Conservation (phyloP, 2,329 filamentous ascomycete species). For the Diaporthe longicolla region DNA sequence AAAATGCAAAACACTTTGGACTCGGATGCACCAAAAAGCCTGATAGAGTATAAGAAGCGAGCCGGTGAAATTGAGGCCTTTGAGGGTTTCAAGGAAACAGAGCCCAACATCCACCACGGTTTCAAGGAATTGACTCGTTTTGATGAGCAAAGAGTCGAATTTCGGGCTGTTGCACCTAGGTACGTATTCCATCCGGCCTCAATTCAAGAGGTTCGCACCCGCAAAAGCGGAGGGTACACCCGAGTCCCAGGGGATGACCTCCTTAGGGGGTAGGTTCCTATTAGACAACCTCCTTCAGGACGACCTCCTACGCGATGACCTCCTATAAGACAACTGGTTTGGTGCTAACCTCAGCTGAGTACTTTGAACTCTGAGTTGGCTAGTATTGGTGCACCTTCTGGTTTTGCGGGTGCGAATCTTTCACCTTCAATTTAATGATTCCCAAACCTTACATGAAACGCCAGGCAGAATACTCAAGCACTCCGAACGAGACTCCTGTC, state of each 20-base stretch:
- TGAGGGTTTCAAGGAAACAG: not conserved
- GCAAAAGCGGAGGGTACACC: too few relatives aligned
- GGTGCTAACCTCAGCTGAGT: too few relatives aligned
- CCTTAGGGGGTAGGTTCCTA: too few relatives aligned
- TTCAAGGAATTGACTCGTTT: not conserved
- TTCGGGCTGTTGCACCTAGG: not conserved
- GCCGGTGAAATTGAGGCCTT: not conserved
- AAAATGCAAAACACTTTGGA: not conserved
- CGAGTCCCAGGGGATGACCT: too few relatives aligned
- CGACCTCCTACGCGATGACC: too few relatives aligned
- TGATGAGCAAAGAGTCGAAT: not conserved
- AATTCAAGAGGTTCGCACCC: too few relatives aligned
- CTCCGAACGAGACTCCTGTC: not conserved
- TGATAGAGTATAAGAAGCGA: not conserved
- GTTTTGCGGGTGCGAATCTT: too few relatives aligned
- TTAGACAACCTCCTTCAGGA: too few relatives aligned
- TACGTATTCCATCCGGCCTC: not conserved
- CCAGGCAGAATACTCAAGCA: not conserved
- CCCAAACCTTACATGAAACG: not conserved
- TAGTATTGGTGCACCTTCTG: too few relatives aligned
- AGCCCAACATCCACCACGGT: not conserved
- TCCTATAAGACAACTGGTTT: too few relatives aligned
- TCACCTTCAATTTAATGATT: too few relatives aligned
- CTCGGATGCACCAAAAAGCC: not conserved
- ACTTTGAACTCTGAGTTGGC: too few relatives aligned